A percentile compares a stretch with the other conserved stretches of the same genome.
Conservation (phyloP, 257 asterid genomes). For the Handroanthus guayacan region DNA sequence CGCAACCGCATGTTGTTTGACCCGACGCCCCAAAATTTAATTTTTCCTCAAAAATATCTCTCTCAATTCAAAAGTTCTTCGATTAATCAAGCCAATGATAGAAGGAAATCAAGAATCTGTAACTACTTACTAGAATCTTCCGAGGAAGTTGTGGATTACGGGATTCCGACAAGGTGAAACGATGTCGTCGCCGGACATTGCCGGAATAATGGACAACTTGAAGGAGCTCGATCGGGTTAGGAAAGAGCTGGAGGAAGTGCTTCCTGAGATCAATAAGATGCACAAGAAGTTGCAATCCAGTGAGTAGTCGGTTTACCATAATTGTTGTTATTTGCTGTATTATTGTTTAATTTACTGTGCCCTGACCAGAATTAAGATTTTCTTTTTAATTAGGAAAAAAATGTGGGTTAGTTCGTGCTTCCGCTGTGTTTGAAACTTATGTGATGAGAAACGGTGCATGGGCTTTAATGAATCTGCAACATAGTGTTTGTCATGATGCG, state of each 20-base stretch:
- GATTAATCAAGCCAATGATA: background rate
- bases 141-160: background rate
- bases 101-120: background rate
- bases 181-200: constrained; percentile 69
- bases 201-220: constrained; percentile 63
- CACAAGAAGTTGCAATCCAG: constrained; percentile 75
- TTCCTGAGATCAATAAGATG: constrained; percentile 74
- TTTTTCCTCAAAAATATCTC: background rate
- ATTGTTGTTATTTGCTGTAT: background rate
- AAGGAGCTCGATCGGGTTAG: constrained; percentile 79
- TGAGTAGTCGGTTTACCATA: constrained; percentile 33
- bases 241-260: constrained; percentile 65
- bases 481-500: background rate
- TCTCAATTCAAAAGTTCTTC: background rate
- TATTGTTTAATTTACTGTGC: background rate
- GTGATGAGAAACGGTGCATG: background rate
- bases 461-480: constrained; percentile 2
- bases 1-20: background rate
- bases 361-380: background rate
- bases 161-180: constrained; percentile 16
- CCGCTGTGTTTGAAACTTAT: background rate
- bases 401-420: background rate
- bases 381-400: background rate
- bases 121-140: constrained; percentile 10
- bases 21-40: background rate